A percentile compares a stretch with the other conserved stretches of the same genome.
phyloP scores from a whole-genome alignment of 208 protist genomes.

The Trypanosoma scelopori region DNA sequence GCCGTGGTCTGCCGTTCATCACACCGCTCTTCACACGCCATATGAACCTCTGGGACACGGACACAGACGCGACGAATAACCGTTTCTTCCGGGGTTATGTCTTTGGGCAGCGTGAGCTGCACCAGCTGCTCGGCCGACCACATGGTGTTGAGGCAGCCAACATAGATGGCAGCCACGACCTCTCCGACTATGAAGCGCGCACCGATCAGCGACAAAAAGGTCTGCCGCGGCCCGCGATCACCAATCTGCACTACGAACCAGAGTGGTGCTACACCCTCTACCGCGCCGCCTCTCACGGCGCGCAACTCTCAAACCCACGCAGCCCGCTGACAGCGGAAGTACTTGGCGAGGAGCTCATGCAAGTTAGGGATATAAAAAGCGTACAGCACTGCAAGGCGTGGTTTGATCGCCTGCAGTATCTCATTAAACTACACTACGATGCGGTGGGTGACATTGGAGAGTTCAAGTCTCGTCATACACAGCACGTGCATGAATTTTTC shows the following conservation, averaged over 20 bases:
- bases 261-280: slow-evolving; percentile 81
- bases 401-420: slow-evolving; percentile 75
- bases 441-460: slow-evolving; percentile 83
- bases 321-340: slow-evolving; percentile 65
- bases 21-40: slow-evolving; percentile 78
- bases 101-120: slow-evolving; percentile 73
- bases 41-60: slow-evolving; percentile 86
- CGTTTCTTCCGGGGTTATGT: slow-evolving; percentile 83
- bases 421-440: slow-evolving; percentile 85
- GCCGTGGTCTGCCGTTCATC: slow-evolving; percentile 70
- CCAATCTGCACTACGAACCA: slow-evolving; percentile 84
- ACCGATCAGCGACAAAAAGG: slow-evolving; percentile 82
- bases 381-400: slow-evolving; percentile 85
- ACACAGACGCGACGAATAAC: slow-evolving; percentile 86
- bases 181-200: slow-evolving; percentile 66
- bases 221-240: slow-evolving; percentile 59
- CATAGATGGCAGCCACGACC: slow-evolving; percentile 47
- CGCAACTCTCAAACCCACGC: slow-evolving; percentile 58
- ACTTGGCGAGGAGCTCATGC: slow-evolving; percentile 71
- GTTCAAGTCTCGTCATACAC: slow-evolving; percentile 78
- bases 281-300: slow-evolving; percentile 52
- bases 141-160: slow-evolving; percentile 73
- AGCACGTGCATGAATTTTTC: slow-evolving; percentile 88
- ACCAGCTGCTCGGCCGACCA: slow-evolving; percentile 69
- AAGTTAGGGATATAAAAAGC: slow-evolving; percentile 80